Evolutionary conservation across 2,329 filamentous ascomycete genomes (phyloP), one percentile per base, ranked within the genome.

Genomic region (Ilyonectria sp.): DNA sequence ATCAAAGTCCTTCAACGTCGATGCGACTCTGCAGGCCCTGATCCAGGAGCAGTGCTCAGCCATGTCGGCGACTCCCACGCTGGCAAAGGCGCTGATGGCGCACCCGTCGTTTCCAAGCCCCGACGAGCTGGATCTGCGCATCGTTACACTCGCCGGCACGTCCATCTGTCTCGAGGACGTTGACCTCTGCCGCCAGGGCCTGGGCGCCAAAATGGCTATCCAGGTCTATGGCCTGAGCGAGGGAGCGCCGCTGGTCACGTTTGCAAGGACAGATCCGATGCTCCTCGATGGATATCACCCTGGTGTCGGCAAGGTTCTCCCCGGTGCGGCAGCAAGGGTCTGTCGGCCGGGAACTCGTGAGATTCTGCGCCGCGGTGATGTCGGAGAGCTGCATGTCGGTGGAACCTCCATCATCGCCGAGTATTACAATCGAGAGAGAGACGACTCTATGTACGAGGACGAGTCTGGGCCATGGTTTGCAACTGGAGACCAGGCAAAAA

Each of bases 151-250:
- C 10, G 79, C 78, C 1, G 80, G 79, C 2, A 81, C 80, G 0
- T 67, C 70, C 17, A 79, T 82, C 50, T 55, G 67, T 1, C 63
- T 68, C 5, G 75, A 78, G 10, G 79, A 82, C 31, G 76, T 83
- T 6, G 63, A 65, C 2, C 73, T 79, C 1, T 82, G 81, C 37
- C 72, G 73, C 6, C 46, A 77, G 11, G 75, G 70, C 1, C 70
- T 83, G 1, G 80, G 81, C 0, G 76, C 79, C 3, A 65, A 70
- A 33, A 69, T 75, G 44, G 77, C 77, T 1, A 77, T 80, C n/a
- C 79, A 82, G 50, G 79, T 76, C 11, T 85, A 83, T 69, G 83
- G 84, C 1, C 84, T 86, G 83, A 85, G 82, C 23, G 83, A 86
- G 67, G 81, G 81, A 2, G 81, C 80, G 13, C 82, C 81, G 2